These are phyloP conservation scores for Volvox africanus DNA, from an alignment of 139 green algal genomes.

Conservation along the genomic window DNA sequence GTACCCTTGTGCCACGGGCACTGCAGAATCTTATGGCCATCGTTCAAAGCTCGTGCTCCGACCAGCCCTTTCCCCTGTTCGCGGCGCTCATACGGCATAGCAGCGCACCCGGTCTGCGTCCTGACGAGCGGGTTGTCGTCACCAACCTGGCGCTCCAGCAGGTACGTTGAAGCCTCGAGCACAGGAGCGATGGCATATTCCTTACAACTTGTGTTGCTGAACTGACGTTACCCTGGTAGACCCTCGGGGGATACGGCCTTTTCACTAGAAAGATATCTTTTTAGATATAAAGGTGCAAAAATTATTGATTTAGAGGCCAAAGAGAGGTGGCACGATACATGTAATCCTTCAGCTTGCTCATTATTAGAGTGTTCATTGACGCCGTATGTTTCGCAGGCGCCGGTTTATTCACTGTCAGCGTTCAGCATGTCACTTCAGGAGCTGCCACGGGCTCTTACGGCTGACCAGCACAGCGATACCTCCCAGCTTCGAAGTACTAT, in stretches of 20 bases:
- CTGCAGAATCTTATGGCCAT: conserved; percentile 44
- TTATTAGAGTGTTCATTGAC: too few relatives aligned
- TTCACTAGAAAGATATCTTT: too few relatives aligned
- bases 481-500: conserved; percentile 2
- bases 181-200: not conserved
- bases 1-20: too few relatives aligned
- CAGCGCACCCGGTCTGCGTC: conserved; percentile 2
- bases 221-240: too few relatives aligned
- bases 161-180: conserved; percentile 1
- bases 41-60: conserved; percentile 39
- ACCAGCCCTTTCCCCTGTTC: conserved; percentile 50
- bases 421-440: conserved; percentile 55
- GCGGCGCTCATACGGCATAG: conserved; percentile 53
- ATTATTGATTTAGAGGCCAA: too few relatives aligned
- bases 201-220: too few relatives aligned
- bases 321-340: too few relatives aligned
- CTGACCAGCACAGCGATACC: conserved; percentile 14
- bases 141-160: conserved; percentile 47
- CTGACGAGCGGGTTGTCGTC: conserved; percentile 28
- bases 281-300: too few relatives aligned
- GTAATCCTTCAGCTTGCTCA: too few relatives aligned
- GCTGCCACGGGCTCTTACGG: conserved; percentile 42
- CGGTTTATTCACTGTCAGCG: conserved; percentile 46
- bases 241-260: too few relatives aligned
- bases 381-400: not conserved